phyloP scores from a whole-genome alignment of 2,329 filamentous ascomycete species.

The Neurospora sp. region DNA sequence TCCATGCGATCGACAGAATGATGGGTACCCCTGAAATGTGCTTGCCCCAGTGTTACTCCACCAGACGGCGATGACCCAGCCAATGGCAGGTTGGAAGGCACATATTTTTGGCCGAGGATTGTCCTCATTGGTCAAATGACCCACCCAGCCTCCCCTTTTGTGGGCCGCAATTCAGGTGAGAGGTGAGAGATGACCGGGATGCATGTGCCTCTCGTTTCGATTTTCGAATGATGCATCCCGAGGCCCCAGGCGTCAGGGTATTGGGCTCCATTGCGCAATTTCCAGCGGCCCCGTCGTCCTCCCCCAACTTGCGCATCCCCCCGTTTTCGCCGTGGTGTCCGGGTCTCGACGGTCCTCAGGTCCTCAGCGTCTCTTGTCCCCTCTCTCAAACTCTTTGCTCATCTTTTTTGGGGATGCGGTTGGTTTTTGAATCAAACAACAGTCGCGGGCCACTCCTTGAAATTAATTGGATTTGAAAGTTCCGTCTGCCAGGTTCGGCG shows the following conservation, averaged over 20 bases:
- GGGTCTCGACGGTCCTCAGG: neutral
- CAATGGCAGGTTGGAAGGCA: slow-evolving; percentile 6
- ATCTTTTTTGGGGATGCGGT: neutral
- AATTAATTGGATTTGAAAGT: neutral
- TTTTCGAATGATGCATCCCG: neutral
- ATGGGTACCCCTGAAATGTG: slow-evolving; percentile 16
- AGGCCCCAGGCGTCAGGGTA: neutral
- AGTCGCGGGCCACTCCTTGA: neutral
- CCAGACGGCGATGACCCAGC: slow-evolving; percentile 5
- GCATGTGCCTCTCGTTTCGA: neutral
- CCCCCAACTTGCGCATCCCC: neutral
- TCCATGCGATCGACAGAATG: slow-evolving; percentile 11
- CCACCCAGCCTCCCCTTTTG: neutral
- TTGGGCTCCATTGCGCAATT: neutral
- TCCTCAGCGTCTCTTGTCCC: slow-evolving; percentile 2
- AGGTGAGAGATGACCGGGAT: neutral
- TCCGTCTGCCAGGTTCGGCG: neutral
- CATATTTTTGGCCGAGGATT: slow-evolving; percentile 1
- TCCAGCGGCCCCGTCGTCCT: neutral
- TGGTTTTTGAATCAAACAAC: neutral
- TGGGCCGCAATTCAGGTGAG: neutral
- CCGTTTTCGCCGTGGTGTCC: neutral
- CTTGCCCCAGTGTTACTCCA: slow-evolving; percentile 8
- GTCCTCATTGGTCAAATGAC: slow-evolving; percentile 10
- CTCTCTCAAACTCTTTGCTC: neutral